Conservation (phyloP, 805 yeast species). For the Ogataea methanolica region DNA sequence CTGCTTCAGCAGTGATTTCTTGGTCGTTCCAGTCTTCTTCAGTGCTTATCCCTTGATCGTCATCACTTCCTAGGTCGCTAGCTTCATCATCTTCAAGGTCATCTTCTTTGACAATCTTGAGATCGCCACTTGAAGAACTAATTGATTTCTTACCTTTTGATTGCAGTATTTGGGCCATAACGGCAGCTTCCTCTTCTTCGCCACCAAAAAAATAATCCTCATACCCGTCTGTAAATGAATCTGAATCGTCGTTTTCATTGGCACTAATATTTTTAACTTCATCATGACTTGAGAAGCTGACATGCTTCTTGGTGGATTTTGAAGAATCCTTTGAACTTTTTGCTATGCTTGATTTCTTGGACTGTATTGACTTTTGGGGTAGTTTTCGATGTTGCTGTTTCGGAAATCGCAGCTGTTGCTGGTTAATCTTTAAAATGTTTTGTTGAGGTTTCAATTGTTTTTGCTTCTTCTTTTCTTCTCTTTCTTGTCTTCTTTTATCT, state of each 20-base stretch:
- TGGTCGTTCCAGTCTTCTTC: slow-evolving; percentile 7
- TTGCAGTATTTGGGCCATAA: slow-evolving; percentile 40
- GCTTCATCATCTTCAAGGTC: slow-evolving; percentile 15
- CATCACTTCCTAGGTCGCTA: slow-evolving; percentile 11
- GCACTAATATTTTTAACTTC: slow-evolving; percentile 10
- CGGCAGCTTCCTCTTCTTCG: slow-evolving; percentile 36
- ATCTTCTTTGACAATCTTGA: slow-evolving; percentile 16
- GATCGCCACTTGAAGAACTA: neutral
- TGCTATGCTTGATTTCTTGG: neutral
- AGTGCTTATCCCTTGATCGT: slow-evolving; percentile 1
- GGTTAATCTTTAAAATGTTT: slow-evolving; percentile 1
- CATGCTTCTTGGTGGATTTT: slow-evolving; percentile 11
- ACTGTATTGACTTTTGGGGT: neutral
- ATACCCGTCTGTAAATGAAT: slow-evolving; percentile 5
- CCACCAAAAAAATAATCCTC: slow-evolving; percentile 15
- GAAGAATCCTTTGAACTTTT: neutral
- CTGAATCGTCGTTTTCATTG: slow-evolving; percentile 2
- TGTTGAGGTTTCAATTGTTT: slow-evolving; percentile 1
- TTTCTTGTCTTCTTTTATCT: slow-evolving; percentile 35
- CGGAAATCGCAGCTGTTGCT: neutral
- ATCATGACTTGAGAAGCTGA: slow-evolving; percentile 16
- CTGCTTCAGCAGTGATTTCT: slow-evolving; percentile 4
- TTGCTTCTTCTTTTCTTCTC: slow-evolving; percentile 31
- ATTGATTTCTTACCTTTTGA: slow-evolving; percentile 30
- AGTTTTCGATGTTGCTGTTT: neutral